Base-by-base conservation (phyloP, 495 filamentous ascomycete species). In the Penicillium crystallinum region DNA sequence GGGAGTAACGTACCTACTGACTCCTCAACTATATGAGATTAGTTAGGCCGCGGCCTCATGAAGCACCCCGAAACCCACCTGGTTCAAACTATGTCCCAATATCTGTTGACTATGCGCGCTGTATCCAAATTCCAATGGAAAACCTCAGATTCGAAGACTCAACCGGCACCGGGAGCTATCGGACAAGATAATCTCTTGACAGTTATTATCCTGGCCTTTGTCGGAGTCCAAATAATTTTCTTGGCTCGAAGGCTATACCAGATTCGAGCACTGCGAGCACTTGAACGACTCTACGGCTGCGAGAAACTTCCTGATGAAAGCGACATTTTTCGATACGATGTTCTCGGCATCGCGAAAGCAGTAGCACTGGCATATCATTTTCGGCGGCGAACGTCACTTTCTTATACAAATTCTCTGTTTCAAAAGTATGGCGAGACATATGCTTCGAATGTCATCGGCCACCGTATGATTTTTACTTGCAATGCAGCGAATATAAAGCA, bases 401-500 rank as follows among this genome's bases (percentile, higher is more conserved):
- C 7, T 0, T 46, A 56, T 30, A 53, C 53, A 37, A 55, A 46
- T 21, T 34, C 54, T 2, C 25, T 35, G 9, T 62, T 62, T 38
- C 22, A 21, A 1, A 52, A 11, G 36, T 55, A 55, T 33, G 58
- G 58, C 6, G 48, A 53, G 4, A 62, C 58, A 1, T 62, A 62
- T 36, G 23, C 29, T 21, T 52, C 58, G 11, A 51, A 52, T 34
- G 33, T 62, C 11, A 15, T 62, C 22, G 41, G 46, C 14, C 27
- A 50, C 35, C 52, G 49, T 6, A 12, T 59, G 4, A 23, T 55
- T 36, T 55, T 62, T 14, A 62, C 58, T 36, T 53, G 52, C 48
- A 39, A 49, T 30, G 45, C 51, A 23, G 38, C 18, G 4, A 62
- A 62, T 34, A 62, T 49, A 7, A 55, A 62, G 31, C 58, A 55